These are phyloP conservation scores for Fusarium kyushuense DNA, from an alignment of 2,329 filamentous ascomycete genomes.

Conservation along the genomic window DNA sequence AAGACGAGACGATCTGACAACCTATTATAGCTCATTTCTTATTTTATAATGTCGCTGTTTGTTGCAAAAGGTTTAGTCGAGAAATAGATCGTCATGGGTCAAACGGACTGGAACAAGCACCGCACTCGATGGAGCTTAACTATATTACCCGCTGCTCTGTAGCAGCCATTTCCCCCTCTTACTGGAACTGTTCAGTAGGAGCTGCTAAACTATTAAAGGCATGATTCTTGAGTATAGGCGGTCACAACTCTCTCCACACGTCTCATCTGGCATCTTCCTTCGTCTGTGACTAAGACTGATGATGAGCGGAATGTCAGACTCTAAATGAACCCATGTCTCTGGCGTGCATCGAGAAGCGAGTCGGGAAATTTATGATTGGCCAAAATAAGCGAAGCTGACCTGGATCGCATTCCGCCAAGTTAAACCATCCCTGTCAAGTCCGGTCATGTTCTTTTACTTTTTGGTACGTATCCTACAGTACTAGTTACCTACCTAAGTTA, in stretches of 20 bases:
- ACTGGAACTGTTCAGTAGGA: background rate
- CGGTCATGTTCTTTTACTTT: conserved; percentile 1
- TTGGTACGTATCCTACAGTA: background rate
- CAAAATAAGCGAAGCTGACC: conserved; percentile 46
- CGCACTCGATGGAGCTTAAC: background rate
- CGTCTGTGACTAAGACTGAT: background rate
- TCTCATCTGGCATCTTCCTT: background rate
- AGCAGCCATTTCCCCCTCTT: too few relatives aligned
- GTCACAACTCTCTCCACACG: background rate
- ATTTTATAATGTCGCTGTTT: conserved; percentile 1
- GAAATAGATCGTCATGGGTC: conserved; percentile 25
- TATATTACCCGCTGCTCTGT: too few relatives aligned
- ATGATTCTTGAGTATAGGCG: background rate
- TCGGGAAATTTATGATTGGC: conserved; percentile 49
- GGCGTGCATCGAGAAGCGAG: conserved; percentile 49
- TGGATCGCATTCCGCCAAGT: conserved; percentile 43
- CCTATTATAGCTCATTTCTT: background rate
- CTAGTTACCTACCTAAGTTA: too few relatives aligned
- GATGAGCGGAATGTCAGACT: conserved; percentile 34
- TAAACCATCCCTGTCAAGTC: conserved; percentile 22
- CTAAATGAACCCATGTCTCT: conserved; percentile 30
- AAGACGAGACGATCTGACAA: background rate
- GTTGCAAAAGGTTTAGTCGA: background rate
- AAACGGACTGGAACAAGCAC: conserved; percentile 22
- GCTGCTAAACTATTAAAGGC: background rate